Evolutionary conservation across 352 stramenopile species (phyloP).

Genomic region (Phytophthora litchii): DNA sequence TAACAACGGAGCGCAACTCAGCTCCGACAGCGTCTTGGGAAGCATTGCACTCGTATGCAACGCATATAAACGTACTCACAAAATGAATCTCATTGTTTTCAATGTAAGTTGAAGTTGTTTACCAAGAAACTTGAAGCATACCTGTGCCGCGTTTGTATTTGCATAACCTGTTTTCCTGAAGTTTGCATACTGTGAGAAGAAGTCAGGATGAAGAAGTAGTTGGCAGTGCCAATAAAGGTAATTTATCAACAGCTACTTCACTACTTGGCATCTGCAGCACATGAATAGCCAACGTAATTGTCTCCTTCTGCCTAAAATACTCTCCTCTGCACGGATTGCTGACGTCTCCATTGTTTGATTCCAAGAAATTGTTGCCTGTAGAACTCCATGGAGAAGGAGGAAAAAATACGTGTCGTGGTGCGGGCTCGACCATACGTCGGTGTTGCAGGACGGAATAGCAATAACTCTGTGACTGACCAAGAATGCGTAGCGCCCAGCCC

Average conservation of each 20-base stretch:
- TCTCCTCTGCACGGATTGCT: background rate
- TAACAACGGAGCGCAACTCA: conserved; percentile 1
- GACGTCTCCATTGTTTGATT: background rate
- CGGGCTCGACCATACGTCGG: conserved; percentile 50
- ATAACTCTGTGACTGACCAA: conserved; percentile 1
- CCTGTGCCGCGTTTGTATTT: too few relatives aligned
- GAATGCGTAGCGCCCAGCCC: conserved; percentile 44
- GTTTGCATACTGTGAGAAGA: too few relatives aligned
- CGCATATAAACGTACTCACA: conserved; percentile 21
- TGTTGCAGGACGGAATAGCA: background rate
- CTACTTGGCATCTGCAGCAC: too few relatives aligned
- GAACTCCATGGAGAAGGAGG: conserved; percentile 52
- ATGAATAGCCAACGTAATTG: background rate
- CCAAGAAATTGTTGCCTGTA: background rate
- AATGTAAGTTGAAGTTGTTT: conserved; percentile 15
- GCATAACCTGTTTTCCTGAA: too few relatives aligned
- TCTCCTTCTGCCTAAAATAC: conserved; percentile 1
- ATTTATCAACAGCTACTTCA: too few relatives aligned
- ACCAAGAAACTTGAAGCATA: conserved; percentile 2
- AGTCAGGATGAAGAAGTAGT: too few relatives aligned
- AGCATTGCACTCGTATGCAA: conserved; percentile 19
- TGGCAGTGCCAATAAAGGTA: too few relatives aligned
- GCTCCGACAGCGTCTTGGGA: conserved; percentile 10
- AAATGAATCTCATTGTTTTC: conserved; percentile 8
- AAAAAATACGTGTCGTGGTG: conserved; percentile 74